Percentiles rank a stretch among this genome's conserved stretches.
phyloP scores from a whole-genome alignment of 139 green algal genomes.

The Micractinium sp. region DNA sequence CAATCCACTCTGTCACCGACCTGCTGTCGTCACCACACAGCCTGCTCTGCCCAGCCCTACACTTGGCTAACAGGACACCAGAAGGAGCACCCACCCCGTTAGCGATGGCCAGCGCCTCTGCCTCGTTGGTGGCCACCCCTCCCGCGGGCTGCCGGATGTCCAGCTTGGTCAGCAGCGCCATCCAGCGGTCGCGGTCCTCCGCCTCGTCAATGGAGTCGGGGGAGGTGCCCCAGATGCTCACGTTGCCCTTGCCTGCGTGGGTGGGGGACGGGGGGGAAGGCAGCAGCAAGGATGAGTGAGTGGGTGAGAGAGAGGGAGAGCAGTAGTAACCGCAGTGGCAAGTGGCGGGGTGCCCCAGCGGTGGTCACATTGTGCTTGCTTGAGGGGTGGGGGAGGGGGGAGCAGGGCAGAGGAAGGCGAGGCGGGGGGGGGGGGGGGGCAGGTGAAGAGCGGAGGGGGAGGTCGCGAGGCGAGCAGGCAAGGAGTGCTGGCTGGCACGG shows the following conservation, averaged over 20 bases:
- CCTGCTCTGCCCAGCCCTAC: too few relatives aligned
- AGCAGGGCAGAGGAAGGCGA: too few relatives aligned
- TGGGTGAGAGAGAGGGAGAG: neutral
- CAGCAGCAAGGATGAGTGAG: neutral
- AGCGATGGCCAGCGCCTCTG: slow-evolving; percentile 82
- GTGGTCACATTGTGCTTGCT: too few relatives aligned
- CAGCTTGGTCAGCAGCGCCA: slow-evolving; percentile 76
- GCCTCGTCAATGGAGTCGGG: slow-evolving; percentile 96
- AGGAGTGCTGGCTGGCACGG: too few relatives aligned
- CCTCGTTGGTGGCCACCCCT: slow-evolving; percentile 62
- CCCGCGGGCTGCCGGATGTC: slow-evolving; percentile 90
- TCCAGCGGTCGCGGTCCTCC: slow-evolving; percentile 93
- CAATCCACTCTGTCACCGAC: too few relatives aligned
- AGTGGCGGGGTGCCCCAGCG: too few relatives aligned
- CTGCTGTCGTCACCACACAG: neutral
- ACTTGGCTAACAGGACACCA: too few relatives aligned
- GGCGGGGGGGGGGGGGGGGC: neutral
- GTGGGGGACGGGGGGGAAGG: too few relatives aligned
- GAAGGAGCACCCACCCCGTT: slow-evolving; percentile 36
- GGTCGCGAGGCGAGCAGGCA: too few relatives aligned
- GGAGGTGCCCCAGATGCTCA: slow-evolving; percentile 95
- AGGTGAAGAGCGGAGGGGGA: neutral
- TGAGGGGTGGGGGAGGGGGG: too few relatives aligned
- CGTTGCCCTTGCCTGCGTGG: slow-evolving; percentile 79
- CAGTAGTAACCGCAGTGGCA: neutral